Conservation (phyloP, 2,329 filamentous ascomycete species). For the Huntiella decipiens region DNA sequence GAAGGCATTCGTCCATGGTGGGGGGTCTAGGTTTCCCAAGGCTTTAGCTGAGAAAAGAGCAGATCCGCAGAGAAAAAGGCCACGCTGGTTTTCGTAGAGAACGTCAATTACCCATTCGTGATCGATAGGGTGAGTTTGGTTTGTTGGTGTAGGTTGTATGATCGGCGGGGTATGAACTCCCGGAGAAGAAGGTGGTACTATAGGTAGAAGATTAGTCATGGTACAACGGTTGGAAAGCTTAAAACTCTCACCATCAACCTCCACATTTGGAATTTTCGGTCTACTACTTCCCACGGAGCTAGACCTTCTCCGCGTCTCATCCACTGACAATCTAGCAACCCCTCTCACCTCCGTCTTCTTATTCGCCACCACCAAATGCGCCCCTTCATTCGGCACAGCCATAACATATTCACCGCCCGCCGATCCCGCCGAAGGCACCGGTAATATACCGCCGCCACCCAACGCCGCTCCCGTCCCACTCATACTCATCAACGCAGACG, state of each 20-base stretch:
- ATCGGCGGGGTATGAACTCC: too few relatives aligned
- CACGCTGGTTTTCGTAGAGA: constrained; percentile 88
- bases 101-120: constrained; percentile 55
- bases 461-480: constrained; percentile 6
- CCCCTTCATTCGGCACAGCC: constrained; percentile 8
- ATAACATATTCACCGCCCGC: constrained; percentile 3
- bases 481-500: constrained; percentile 11
- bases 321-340: constrained; percentile 5
- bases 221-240: too few relatives aligned
- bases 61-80: constrained; percentile 72
- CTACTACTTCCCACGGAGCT: background rate
- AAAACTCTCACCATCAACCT: background rate
- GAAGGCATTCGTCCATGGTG: constrained; percentile 63
- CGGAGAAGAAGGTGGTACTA: too few relatives aligned
- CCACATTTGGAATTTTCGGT: background rate
- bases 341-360: constrained; percentile 7
- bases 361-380: constrained; percentile 3
- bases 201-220: too few relatives aligned
- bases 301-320: background rate
- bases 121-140: constrained; percentile 12
- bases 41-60: constrained; percentile 78
- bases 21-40: constrained; percentile 67
- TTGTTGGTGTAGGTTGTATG: background rate
- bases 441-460: constrained; percentile 7
- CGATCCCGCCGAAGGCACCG: constrained; percentile 8